Evolutionary conservation across 1,284 basidiomycete species (phyloP).

Genomic region (Sporisorium reilianum): DNA sequence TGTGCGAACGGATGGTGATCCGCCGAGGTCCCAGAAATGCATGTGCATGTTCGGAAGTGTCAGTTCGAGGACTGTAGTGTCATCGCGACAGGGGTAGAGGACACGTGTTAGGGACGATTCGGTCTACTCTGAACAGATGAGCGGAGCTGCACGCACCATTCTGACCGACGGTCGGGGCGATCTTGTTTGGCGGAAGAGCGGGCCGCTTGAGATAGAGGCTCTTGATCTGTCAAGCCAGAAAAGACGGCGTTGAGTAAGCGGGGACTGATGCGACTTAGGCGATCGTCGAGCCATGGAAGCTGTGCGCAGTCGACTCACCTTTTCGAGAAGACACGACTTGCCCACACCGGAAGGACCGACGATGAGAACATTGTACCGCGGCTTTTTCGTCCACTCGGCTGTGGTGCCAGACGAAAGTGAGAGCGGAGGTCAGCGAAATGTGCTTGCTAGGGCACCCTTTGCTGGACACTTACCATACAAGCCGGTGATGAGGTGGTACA

Average conservation of each 20-base stretch:
- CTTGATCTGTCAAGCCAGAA: slow-evolving; percentile 23
- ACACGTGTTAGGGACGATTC: neutral
- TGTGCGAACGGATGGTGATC: slow-evolving; percentile 48
- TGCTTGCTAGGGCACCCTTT: no score
- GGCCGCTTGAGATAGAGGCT: slow-evolving; percentile 40
- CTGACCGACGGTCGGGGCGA: slow-evolving; percentile 58
- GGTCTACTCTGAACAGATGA: neutral
- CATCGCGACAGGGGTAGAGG: neutral
- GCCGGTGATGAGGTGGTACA: slow-evolving; percentile 49
- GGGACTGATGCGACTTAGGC: no score
- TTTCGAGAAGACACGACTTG: slow-evolving; percentile 57
- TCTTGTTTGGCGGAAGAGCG: slow-evolving; percentile 36
- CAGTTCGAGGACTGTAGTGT: slow-evolving; percentile 43
- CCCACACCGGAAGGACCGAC: slow-evolving; percentile 52
- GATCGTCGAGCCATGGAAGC: no score
- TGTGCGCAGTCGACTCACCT: neutral
- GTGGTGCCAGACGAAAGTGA: neutral
- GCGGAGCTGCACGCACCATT: no score
- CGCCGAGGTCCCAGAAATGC: slow-evolving; percentile 62
- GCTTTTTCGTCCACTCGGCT: slow-evolving; percentile 50
- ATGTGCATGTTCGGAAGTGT: slow-evolving; percentile 33
- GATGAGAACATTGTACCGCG: slow-evolving; percentile 51
- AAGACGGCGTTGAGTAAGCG: neutral
- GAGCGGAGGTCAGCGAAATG: no score
- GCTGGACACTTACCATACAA: slow-evolving; percentile 31